Base-by-base conservation (phyloP, 306 rosid species). In the Prunus davidiana region DNA sequence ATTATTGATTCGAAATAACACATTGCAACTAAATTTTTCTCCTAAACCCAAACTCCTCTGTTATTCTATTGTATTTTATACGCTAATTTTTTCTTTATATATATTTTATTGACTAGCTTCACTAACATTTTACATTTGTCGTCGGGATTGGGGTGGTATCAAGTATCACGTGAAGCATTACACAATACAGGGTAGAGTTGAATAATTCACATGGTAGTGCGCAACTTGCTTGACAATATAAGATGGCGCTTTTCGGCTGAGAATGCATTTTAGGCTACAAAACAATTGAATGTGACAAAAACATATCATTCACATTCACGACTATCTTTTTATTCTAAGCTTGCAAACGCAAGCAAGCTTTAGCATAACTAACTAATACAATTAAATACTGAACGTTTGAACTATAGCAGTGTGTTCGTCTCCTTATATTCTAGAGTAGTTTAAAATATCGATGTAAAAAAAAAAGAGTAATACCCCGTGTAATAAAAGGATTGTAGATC, bases 381-480 rank as follows among this genome's bases (percentile, higher is more conserved):
- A 24, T 0, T 1, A 24, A 24, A 24, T 1, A 24, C 25, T 24
- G 25, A 24, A 24, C 25, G 25, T 24, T 1, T 24, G 25, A 24
- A 24, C 25, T 24, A 24, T 1, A 24, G 25, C 25, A 24, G 25
- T 24, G 25, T 24, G 25, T 24, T 24, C 1, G 25, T 24, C 25
- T 24, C 25, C 25, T 24, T 24, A 1, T 24, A 24, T 24, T 24
- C 25, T 24, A 24, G 25, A 24, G 25, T 24, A 24, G 25, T 24
- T 24, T 24, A 24, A 24, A 24, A 24, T 24, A 24, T 24, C 25
- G 1, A 24, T 24, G 25, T 24, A 1, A 24, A 24, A 24, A 24
- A 24, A 24, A 1, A 24, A 24, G 0, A 24, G 3, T 2, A 27
- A 27, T 27, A 27, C 0, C 1, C 2, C 0, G 38, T 8, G 0